phyloP scores from a whole-genome alignment of 306 rosid genomes.

The Casuarina glauca region DNA sequence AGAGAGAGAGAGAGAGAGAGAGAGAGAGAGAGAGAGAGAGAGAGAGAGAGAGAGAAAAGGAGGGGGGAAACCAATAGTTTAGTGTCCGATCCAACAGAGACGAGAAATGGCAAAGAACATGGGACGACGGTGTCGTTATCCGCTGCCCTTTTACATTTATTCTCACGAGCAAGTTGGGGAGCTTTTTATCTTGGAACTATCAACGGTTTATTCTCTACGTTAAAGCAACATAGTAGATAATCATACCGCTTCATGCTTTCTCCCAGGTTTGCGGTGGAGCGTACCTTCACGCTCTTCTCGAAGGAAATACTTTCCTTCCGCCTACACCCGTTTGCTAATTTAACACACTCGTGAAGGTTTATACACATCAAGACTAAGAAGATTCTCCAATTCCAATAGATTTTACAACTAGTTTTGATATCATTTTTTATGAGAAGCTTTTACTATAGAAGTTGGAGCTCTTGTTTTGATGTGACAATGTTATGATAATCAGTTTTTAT shows the following conservation, averaged over 20 bases:
- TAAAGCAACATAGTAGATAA: not conserved
- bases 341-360: too few relatives aligned
- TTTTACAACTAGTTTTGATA: too few relatives aligned
- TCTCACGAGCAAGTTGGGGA: slow-evolving; percentile 13
- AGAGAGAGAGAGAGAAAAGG: slow-evolving; percentile 1
- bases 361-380: too few relatives aligned
- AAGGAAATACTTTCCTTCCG: too few relatives aligned
- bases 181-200: not conserved
- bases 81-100: not conserved
- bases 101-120: slow-evolving; percentile 10
- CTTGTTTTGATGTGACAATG: too few relatives aligned
- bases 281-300: not conserved
- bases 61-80: not conserved
- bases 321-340: too few relatives aligned
- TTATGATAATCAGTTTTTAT: too few relatives aligned
- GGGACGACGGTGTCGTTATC: slow-evolving; percentile 22
- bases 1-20: slow-evolving; percentile 9
- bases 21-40: slow-evolving; percentile 5
- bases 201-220: not conserved
- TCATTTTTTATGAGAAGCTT: too few relatives aligned
- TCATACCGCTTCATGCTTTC: not conserved
- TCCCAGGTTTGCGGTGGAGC: not conserved
- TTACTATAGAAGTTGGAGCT: too few relatives aligned
- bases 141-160: slow-evolving; percentile 18
- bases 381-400: too few relatives aligned